phyloP scores from a whole-genome alignment of 306 rosid species.

The Alnus glutinosa region DNA sequence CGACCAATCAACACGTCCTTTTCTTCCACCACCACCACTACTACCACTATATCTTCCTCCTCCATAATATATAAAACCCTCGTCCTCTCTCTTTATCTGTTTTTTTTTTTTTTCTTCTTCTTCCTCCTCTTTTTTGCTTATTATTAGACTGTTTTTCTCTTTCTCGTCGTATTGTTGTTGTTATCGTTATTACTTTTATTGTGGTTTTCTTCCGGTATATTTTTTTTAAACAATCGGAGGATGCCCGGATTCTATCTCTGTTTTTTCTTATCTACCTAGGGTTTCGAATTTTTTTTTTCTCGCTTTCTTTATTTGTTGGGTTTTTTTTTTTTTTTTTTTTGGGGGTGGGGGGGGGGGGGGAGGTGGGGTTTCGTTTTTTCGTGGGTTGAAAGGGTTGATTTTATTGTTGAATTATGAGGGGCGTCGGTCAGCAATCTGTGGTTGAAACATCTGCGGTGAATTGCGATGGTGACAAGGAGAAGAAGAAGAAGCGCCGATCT shows the following conservation, averaged over 20 bases:
- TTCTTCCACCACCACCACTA: constrained; percentile 29
- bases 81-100: not conserved
- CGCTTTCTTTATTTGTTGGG: constrained; percentile 1
- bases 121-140: not conserved
- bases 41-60: constrained; percentile 1
- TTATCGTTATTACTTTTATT: not conserved
- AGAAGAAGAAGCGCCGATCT: constrained; percentile 80
- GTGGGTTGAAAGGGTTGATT: not conserved
- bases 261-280: not conserved
- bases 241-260: constrained; percentile 5
- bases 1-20: constrained; percentile 72
- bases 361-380: not conserved
- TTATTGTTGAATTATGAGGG: constrained; percentile 38
- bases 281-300: not conserved
- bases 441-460: constrained; percentile 46
- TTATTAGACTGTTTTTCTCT: not conserved
- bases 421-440: constrained; percentile 45
- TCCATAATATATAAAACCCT: constrained; percentile 24
- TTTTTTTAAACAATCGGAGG: constrained; percentile 51
- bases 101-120: not conserved
- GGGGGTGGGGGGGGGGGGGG: too few relatives aligned
- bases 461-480: constrained; percentile 69
- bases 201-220: constrained; percentile 56
- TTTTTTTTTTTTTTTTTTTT: not conserved
- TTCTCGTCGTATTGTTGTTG: not conserved